Base-by-base conservation (phyloP, 805 yeast genomes). In the Saturnispora quitensis region DNA sequence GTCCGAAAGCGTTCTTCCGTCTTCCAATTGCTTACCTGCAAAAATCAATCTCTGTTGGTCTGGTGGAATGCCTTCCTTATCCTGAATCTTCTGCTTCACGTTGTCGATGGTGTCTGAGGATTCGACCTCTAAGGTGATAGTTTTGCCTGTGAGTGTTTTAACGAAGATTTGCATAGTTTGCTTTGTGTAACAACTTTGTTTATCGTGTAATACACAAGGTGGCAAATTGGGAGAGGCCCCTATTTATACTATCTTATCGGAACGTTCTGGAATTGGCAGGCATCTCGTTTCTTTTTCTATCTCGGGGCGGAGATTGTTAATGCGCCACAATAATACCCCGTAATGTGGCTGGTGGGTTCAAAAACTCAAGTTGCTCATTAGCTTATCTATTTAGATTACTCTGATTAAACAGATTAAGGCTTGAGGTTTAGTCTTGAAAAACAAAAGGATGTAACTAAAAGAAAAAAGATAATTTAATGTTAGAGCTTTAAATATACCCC, bases 81-180 rank as follows among this genome's bases (percentile, higher is more conserved):
- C 96, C 74, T 89, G 96, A 65, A 89, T 89, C 81, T 89, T 89
- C 63, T 90, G 78, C 80, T 89, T 89, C 73, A 89, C 96, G 67
- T 89, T 89, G 76, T 88, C 96, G 68, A 89, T 88, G 61, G 96
- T 89, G 78, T 89, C 96, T 53, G 95, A 87, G 55, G 96, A 88
- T 75, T 89, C 96, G 62, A 89, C 93, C 72, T 81, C 82, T 60
- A 78, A 74, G 57, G 84, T 73, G 79, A 93, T 91, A 71, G 98
- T 84, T 89, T 91, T 91, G 80, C 98, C 98, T 68, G 98, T 90
- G 74, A 93, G 84, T 80, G 99, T 91, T 80, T 91, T 93, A 78
- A 93, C 97, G 80, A 91, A 93, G 81, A 91, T 90, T 81, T 87
- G 93, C 95, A 86, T 86, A 67, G 89, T 53, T 69, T 72, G 64